Base-by-base conservation (phyloP, 164 flowering plant species). In the Liquidambar formosana region DNA sequence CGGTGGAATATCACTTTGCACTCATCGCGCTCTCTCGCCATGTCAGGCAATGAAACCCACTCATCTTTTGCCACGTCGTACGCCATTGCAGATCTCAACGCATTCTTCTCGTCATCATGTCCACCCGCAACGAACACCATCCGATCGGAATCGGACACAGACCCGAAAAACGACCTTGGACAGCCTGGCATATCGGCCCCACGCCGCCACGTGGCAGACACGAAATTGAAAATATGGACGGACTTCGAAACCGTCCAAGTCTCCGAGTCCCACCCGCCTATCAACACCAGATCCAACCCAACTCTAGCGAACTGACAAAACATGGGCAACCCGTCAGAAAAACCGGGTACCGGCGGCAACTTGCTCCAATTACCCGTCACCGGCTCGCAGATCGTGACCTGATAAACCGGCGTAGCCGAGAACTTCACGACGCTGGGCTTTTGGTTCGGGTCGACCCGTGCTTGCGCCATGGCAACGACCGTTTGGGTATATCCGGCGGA, bases 51-150 rank as follows among this genome's bases (percentile, higher is more conserved):
- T 1, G 23, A 44, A 57, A 16, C 48, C 97, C 97, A 92, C 82
- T 64, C 63, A 19, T 87, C 85, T 0, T 47, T 58, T 0, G 68
- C 78, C 82, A 90, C 86, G 72, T 90, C 86, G 69, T 90, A 92
- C 23, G 74, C 75, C 73, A 87, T 5, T 1, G 83, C 88, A 0
- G 92, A 87, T 12, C 47, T 78, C 79, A 92, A 60, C 10, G 97
- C 95, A 16, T 79, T 82, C 79, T 92, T 90, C 38, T 79, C 82
- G 1, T 47, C 80, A 23, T 92, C 94, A 51, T 92, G 97, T 1
- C 97, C 95, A 2, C 95, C 97, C 0, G 89, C 95, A 6, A 92
- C 88, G 52, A 61, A 80, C 61, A 90, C 89, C 78, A 23, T 76
- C 72, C 83, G 74, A 14, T 71, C 75, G 1, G 16, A 44, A 57